phyloP scores from a whole-genome alignment of 2,329 filamentous ascomycete genomes.

The Plenodomus tracheiphilus region DNA sequence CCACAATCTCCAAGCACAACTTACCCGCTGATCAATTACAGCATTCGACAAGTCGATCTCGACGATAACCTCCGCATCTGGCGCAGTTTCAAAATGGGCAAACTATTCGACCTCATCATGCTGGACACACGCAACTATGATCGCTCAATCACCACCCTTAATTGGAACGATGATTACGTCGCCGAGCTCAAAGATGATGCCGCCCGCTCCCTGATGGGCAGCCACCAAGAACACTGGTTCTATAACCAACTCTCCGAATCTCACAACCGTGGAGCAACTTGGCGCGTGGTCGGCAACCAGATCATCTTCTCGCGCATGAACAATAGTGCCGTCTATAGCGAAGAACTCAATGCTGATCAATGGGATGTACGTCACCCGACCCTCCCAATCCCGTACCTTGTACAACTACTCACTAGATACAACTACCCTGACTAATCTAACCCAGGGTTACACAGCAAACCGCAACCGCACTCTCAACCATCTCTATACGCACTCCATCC shows the following conservation, averaged over 20 bases:
- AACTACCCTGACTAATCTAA: no score
- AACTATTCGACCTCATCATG: conserved; percentile 47
- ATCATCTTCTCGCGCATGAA: conserved; percentile 48
- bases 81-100: conserved; percentile 46
- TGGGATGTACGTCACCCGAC: conserved; percentile 53
- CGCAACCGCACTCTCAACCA: conserved; percentile 69
- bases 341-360: conserved; percentile 55
- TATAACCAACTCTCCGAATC: conserved; percentile 55
- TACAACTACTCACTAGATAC: no score
- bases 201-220: conserved; percentile 69
- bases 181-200: conserved; percentile 65
- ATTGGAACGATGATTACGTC: conserved; percentile 62
- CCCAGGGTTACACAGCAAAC: conserved; percentile 66
- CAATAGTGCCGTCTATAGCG: conserved; percentile 20
- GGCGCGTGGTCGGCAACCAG: conserved; percentile 72
- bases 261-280: conserved; percentile 63
- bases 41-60: conserved; percentile 49
- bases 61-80: conserved; percentile 50
- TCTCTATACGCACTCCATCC: conserved; percentile 67
- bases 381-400: background rate
- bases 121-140: conserved; percentile 49
- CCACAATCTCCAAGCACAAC: conserved; percentile 48
- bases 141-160: conserved; percentile 31
- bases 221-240: conserved; percentile 70
- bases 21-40: conserved; percentile 40